Evolutionary conservation across 768 basidiomycete genomes (phyloP).

Genomic region (Boletellus ananiceps): DNA sequence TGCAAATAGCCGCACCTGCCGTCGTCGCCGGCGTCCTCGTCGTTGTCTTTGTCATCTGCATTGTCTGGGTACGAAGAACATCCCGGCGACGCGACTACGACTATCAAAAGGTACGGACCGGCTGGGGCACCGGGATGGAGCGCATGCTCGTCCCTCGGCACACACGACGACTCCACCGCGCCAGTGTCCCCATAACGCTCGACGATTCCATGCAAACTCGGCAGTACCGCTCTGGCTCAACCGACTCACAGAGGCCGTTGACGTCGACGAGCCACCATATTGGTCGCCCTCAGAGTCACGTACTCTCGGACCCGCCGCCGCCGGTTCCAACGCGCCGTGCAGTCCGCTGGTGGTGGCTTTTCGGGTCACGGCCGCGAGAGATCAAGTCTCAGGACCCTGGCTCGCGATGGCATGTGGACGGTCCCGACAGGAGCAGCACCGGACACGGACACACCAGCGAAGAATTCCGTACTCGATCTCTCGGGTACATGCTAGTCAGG

Average conservation of each 20-base stretch:
- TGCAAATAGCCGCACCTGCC: slow-evolving; percentile 34
- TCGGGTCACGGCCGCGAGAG: slow-evolving; percentile 25
- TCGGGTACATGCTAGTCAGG: slow-evolving; percentile 3
- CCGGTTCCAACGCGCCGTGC: not conserved
- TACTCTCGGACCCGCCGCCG: not conserved
- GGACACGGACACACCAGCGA: slow-evolving; percentile 16
- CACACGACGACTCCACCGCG: slow-evolving; percentile 12
- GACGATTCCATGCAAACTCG: slow-evolving; percentile 21
- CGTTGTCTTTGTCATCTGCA: slow-evolving; percentile 15
- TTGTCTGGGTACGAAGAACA: slow-evolving; percentile 24
- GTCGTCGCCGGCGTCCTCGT: slow-evolving; percentile 32
- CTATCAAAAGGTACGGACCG: slow-evolving; percentile 12
- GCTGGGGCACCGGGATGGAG: slow-evolving; percentile 13
- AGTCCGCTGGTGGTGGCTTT: slow-evolving; percentile 23
- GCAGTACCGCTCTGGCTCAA: slow-evolving; percentile 20
- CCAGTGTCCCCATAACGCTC: slow-evolving; percentile 17
- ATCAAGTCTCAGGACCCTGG: slow-evolving; percentile 21
- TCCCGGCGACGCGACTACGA: slow-evolving; percentile 3
- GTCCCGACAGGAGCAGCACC: slow-evolving; percentile 20
- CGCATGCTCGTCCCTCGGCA: slow-evolving; percentile 15
- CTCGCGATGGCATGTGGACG: slow-evolving; percentile 23
- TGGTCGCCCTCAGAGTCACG: slow-evolving; percentile 10
- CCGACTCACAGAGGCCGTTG: slow-evolving; percentile 28
- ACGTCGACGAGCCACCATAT: slow-evolving; percentile 4
- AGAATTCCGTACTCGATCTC: not conserved